phyloP scores from a whole-genome alignment of 305 asterid genomes.

The Rubia peregrina region DNA sequence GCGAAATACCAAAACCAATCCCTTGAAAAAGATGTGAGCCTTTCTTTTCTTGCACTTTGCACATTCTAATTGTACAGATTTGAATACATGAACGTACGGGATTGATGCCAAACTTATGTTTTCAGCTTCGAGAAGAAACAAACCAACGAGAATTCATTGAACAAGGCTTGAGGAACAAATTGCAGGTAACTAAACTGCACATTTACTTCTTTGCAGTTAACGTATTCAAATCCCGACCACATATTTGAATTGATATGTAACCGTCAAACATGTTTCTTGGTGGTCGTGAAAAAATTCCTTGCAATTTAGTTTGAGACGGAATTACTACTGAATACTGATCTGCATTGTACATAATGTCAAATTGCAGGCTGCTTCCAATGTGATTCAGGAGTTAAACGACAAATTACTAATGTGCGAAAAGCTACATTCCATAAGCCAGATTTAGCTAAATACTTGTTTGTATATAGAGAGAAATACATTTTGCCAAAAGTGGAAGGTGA shows the following conservation, averaged over 20 bases:
- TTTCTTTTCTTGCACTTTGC: not conserved
- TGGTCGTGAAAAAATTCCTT: too few species aligned
- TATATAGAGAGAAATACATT: not conserved
- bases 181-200: conserved; percentile 20
- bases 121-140: conserved; percentile 36
- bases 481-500: too few species aligned
- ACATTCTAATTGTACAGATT: not conserved
- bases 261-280: too few species aligned
- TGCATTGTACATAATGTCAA: not conserved
- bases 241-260: too few species aligned
- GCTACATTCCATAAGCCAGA: conserved; percentile 13
- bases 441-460: not conserved
- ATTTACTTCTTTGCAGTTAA: too few species aligned
- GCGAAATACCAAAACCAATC: conserved; percentile 27
- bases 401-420: conserved; percentile 36
- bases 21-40: conserved; percentile 38
- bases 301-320: too few species aligned
- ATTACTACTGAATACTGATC: too few species aligned
- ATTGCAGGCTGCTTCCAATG: conserved; percentile 41
- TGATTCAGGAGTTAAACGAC: conserved; percentile 32
- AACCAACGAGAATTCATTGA: conserved; percentile 38
- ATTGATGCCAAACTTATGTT: not conserved
- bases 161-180: conserved; percentile 33
- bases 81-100: not conserved
- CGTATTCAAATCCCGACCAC: too few species aligned